Base-by-base conservation (phyloP, 495 filamentous ascomycete genomes). In the Hyaloscypha finlandica region DNA sequence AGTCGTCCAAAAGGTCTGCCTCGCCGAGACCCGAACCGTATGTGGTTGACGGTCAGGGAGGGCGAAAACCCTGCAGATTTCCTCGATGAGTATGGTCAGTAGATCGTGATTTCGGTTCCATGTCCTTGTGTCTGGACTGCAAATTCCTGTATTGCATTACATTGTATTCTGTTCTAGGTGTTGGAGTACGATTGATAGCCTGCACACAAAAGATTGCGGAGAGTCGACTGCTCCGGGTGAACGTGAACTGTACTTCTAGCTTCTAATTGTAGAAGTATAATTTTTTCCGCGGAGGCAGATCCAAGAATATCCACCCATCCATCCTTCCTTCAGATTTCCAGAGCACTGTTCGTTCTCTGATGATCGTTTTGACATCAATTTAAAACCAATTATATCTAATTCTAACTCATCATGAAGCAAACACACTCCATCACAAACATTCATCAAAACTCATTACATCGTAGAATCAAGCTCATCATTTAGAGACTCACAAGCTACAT, bases 71-170 rank as follows among this genome's bases (percentile, higher is more conserved):
- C n/a, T 22, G n/a, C 30, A 20, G 11, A 39, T 37, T 32, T 59
- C 1, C n/a, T 77, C 78, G 32, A 87, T 86, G 2, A 83, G 77
- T 30, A 85, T 72, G 68, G 89, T 86, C 63, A 70, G 69, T 48
- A 48, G 42, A 19, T 48, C 16, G 14, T 48, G 35, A 19, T 19
- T 48, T 48, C 8, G 9, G 16, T 19, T 19, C 16, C 11, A 48
- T 48, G 16, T 48, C 16, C 42, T 48, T 19, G 9, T 48, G 1
- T 48, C 8, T 48, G 16, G 42, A 12, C 12, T 37, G 35, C 3
- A 37, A 48, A 12, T 3, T 11, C 8, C 9, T 48, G 42, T 37
- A 12, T 48, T 48, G 42, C 16, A 37, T 37, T 37, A 37, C 2
- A 25, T 37, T 37, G 35, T 16, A 19, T 48, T 48, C 42, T 48